Evolutionary conservation across 306 rosid species (phyloP).

Genomic region (Potentilla sterilis): DNA sequence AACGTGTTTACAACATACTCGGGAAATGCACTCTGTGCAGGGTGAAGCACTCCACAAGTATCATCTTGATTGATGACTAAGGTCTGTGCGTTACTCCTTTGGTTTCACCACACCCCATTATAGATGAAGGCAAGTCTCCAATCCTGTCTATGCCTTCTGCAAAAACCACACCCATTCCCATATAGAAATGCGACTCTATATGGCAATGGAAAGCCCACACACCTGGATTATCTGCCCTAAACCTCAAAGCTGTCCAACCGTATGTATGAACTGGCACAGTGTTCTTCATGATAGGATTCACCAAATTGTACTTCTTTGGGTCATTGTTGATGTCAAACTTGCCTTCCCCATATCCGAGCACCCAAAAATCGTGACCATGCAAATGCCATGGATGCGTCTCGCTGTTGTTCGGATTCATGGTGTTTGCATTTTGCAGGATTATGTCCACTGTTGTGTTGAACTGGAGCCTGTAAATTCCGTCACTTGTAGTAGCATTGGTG

Average conservation of each 20-base stretch:
- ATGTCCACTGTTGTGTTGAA: slow-evolving; percentile 50
- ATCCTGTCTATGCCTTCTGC: slow-evolving; percentile 74
- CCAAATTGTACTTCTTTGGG: slow-evolving; percentile 57
- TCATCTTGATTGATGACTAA: neutral
- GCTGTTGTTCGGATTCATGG: slow-evolving; percentile 17
- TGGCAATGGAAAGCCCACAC: slow-evolving; percentile 95
- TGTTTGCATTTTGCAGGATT: slow-evolving; percentile 66
- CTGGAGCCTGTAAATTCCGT: slow-evolving; percentile 52
- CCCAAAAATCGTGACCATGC: slow-evolving; percentile 91
- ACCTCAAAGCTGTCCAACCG: slow-evolving; percentile 93
- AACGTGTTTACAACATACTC: no score
- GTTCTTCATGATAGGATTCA: slow-evolving; percentile 78
- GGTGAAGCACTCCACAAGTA: neutral
- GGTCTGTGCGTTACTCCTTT: slow-evolving; percentile 36
- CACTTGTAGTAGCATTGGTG: slow-evolving; percentile 53
- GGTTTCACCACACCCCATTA: slow-evolving; percentile 76
- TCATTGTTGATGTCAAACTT: slow-evolving; percentile 54
- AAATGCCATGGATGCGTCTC: slow-evolving; percentile 90
- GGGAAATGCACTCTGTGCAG: neutral
- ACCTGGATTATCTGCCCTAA: slow-evolving; percentile 72
- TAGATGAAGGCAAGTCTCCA: slow-evolving; percentile 59
- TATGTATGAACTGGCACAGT: slow-evolving; percentile 65
- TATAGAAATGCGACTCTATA: slow-evolving; percentile 73
- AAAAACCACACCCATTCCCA: slow-evolving; percentile 92
- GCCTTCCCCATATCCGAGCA: slow-evolving; percentile 69